Base-by-base conservation (phyloP, 306 rosid species). In the Corylus heterophylla region DNA sequence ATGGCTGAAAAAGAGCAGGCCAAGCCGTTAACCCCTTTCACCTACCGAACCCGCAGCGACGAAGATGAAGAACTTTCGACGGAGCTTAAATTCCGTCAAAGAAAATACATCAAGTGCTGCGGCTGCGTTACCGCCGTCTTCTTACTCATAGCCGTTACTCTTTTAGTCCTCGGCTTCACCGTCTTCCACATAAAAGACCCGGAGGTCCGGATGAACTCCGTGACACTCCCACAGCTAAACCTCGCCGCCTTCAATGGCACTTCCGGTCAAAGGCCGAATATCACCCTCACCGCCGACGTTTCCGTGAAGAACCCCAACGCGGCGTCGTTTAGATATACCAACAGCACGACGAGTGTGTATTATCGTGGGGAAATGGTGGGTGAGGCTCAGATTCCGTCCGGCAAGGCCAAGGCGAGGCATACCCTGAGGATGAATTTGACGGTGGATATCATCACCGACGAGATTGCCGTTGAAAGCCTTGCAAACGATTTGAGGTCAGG, bases 281-380 rank as follows among this genome's bases (percentile, higher is more conserved):
- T 82, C 37, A 81, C 84, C 4, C 35, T 86, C 8, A 22, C 80
- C 27, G 90, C 84, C 1, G 75, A 72, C 13, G 76, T 88, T 22
- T 84, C 79, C 4, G 81, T 88, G 68, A 58, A 81, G 7, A 88
- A 88, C 58, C 90, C 92, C 3, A 88, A 88, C 84, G 76, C 14
- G 9, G 92, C 80, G 2, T 79, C 90, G 49, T 86, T 76, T 66
- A 78, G 59, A 58, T 88, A 63, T 61, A 58, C 45, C 1, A 77
- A 78, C 62, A 45, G 87, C 25, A 73, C 82, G 14, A 84, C 80
- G 1, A 9, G 5, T 17, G 69, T 86, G 63, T 77, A 54, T 55
- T 84, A 76, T 80, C 69, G 6, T 12, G 74, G 48, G 17, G 44
- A 3, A 3, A 74, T 8, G 35, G 81, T 86, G 35, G 92, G 90